phyloP scores from a whole-genome alignment of 768 basidiomycete genomes.

The Rhizopogon roseolus region DNA sequence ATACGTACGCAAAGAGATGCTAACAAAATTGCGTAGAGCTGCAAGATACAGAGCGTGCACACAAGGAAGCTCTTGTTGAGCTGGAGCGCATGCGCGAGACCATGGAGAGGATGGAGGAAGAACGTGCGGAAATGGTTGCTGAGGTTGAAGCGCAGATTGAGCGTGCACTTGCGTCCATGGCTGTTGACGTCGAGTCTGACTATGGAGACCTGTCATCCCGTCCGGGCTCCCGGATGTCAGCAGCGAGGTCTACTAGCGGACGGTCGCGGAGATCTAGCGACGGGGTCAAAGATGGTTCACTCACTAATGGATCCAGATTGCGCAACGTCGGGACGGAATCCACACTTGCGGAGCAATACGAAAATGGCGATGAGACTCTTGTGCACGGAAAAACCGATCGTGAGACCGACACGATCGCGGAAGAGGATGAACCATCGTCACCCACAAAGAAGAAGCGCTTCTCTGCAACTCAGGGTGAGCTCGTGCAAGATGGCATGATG shows the following conservation, averaged over 20 bases:
- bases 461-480: constrained; percentile 63
- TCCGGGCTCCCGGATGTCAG: constrained; percentile 62
- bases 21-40: constrained; percentile 48
- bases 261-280: constrained; percentile 62
- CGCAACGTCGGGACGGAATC: constrained; percentile 78
- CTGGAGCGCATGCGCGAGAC: constrained; percentile 76
- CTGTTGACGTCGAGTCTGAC: constrained; percentile 70
- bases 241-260: constrained; percentile 42
- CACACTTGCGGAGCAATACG: constrained; percentile 68
- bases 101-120: constrained; percentile 86
- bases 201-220: constrained; percentile 57
- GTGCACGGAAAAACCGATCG: constrained; percentile 33
- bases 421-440: constrained; percentile 47
- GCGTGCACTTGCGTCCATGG: constrained; percentile 80
- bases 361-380: constrained; percentile 36
- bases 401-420: constrained; percentile 50
- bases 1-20: not conserved
- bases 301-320: constrained; percentile 32
- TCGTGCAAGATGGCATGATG: constrained; percentile 70
- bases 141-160: constrained; percentile 92
- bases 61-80: constrained; percentile 76
- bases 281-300: constrained; percentile 37
- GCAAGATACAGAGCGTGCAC: constrained; percentile 74
- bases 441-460: constrained; percentile 69
- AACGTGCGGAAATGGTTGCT: constrained; percentile 86